Evolutionary conservation across 2,329 filamentous ascomycete species (phyloP).

Genomic region (Colletotrichum nymphaeae): DNA sequence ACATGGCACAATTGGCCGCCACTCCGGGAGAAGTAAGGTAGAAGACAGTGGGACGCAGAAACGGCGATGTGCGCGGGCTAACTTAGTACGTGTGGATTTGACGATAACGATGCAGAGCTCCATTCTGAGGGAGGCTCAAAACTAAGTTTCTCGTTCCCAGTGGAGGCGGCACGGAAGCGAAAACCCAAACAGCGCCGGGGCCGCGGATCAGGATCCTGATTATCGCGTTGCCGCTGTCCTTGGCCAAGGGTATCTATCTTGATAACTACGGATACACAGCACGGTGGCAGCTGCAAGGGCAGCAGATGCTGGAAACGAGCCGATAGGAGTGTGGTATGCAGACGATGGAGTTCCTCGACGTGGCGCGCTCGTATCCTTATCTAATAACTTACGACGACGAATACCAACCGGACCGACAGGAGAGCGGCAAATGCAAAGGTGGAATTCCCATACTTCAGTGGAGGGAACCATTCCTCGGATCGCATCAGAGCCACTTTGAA

Average conservation of each 20-base stretch:
- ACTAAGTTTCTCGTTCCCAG: constrained; percentile 10
- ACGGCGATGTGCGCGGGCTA: not conserved
- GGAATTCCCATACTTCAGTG: not conserved
- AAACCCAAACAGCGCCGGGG: constrained; percentile 5
- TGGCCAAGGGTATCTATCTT: not conserved
- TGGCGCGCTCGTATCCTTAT: not conserved
- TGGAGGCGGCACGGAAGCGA: constrained; percentile 12
- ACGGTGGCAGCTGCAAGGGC: constrained; percentile 6
- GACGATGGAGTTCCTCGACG: not conserved
- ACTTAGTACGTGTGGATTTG: not conserved
- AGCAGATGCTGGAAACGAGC: not conserved
- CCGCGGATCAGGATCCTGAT: constrained; percentile 1
- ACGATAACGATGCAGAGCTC: constrained; percentile 14
- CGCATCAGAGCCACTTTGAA: not conserved
- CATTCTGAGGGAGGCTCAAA: constrained; percentile 7
- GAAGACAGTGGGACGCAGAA: constrained; percentile 9
- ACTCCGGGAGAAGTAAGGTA: not conserved
- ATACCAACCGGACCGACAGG: not conserved
- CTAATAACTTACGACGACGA: not conserved
- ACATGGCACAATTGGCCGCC: not conserved
- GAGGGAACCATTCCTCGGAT: constrained; percentile 6
- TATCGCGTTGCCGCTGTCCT: not conserved
- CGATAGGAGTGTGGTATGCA: not conserved
- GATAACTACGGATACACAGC: not conserved
- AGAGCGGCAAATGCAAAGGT: not conserved